Base-by-base conservation (phyloP, 2,329 filamentous ascomycete genomes). In the Phialophora verrucosa region DNA sequence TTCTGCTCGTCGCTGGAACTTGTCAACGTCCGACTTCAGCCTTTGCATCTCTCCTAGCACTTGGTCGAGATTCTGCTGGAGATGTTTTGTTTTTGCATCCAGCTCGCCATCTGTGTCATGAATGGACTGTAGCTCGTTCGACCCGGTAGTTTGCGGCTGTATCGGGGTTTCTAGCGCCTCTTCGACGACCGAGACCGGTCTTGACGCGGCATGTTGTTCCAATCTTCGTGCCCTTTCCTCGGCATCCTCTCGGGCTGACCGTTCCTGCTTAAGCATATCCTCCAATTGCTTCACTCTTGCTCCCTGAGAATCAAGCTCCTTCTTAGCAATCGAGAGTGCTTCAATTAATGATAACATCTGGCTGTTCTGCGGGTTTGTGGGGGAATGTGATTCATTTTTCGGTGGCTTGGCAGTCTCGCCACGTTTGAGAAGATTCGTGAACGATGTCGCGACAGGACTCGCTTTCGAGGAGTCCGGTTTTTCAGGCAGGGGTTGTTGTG, bases 401-500 rank as follows among this genome's bases (percentile, higher is more conserved):
- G 90, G 85, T 8, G 64, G 65, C 64, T 90, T 88, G 70, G 96
- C 92, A 0, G 91, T 93, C 29, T 91, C 88, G 4, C 84, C 85
- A 63, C 93, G 87, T 75, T 91, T 93, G 32, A 97, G 78, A 0
- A 91, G 87, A 0, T 89, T 87, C 51, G 79, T 80, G 25, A 77
- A 76, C 31, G 77, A 74, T 1, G 82, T 76, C 20, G 81, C 76
- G 63, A 82, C 81, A 0, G 85, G 74, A 20, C 78, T 79, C 51
- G 76, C 79, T 73, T 80, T 83, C 64, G 78, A 82, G 17, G 85
- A 87, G 77, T 96, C 92, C 0, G 94, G 94, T 77, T 97, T 97
- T 76, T 97, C 93, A 0, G 94, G 94, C 5, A 98, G 82, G 14
- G 94, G 94, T 73, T 96, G 93, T 72, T 96, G 93, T 31, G 94